Evolutionary conservation across 139 green algal species (phyloP), one percentile per base, ranked within the genome.

Genomic region (Choricystis sp.): DNA sequence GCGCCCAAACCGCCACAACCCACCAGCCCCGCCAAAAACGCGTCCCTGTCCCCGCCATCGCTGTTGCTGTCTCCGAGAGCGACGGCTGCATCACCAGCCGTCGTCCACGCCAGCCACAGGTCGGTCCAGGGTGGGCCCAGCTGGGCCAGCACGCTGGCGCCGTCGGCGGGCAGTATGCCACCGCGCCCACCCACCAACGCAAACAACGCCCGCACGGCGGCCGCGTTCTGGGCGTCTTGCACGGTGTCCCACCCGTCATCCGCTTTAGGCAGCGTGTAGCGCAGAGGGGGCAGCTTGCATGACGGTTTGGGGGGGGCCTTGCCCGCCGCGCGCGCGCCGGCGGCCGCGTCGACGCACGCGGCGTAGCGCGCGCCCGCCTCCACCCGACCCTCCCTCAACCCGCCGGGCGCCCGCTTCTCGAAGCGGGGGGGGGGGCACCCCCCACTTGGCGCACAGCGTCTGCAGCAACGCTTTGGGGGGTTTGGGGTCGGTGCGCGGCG

Each of bases 201-300:
- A 49, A 72, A 78, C n/a, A 86, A 64, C 0, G 85, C 88, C 4
- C 72, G 64, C 0, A 83, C 77, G 23, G 90, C 85, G 3, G 72
- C 90, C 3, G 79, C 89, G 61, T 95, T 85, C 73, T 96, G 87
- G 0, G 87, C 89, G 3, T 94, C 88, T 64, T 83, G 74, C 5
- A 89, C 84, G n/a, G 56, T 72, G 23, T 68, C 64, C 80, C 78
- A 88, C 16, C 73, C 77, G 56, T 87, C 83, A 4, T 87, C 77
- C 26, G 67, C 63, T 26, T 83, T 74, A 3, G 55, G 48, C 57
- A 82, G 28, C 26, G 56, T 29, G 66, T 66, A 87, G 20, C 49
- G 69, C 25, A 59, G 58, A n/a, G 29, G 24, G 20, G 60, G 63
- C 60, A 69, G 74, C 63, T 60, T 60, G 29, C 31, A 22, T 20